Evolutionary conservation across 768 basidiomycete species (phyloP), one percentile per base, ranked within the genome.

Genomic region (Peribolospora baueri): DNA sequence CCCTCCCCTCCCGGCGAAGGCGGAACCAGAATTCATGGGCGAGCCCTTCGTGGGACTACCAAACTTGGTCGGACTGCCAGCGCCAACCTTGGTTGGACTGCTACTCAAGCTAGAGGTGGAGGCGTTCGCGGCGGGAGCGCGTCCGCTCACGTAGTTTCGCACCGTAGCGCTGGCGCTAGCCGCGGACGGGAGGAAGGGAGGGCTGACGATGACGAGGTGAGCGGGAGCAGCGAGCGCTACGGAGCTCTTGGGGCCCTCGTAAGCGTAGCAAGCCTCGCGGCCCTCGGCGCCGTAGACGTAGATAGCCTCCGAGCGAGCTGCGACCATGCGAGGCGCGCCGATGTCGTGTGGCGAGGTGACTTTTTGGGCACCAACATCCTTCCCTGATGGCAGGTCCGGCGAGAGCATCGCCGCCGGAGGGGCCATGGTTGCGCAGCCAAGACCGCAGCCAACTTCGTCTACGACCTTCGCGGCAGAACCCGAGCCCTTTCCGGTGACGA

Each of bases 251-350:
- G 58, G 48, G 3, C 61, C 61, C 73, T 97, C 93, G 63, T 88
- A 86, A 0, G 88, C 88, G 64, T 79, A 86, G 54, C 83, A 86
- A 0, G 81, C 75, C 4, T 84, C 81, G 56, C 87, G 70, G 4
- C 83, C 85, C 13, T 88, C 84, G 0, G 76, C 74, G 0, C 80
- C 78, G 62, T 84, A 87, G 6, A 82, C 71, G 61, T 90, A 90
- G 36, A 95, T 79, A 3, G 87, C 90, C 62, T 97, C 93, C 49
- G 93, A 84, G 56, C 83, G 69, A 0, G 87, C 91, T 2, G 97
- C 74, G 9, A 87, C 76, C 61, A 95, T 78, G 25, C 25, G 25
- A 25, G 62, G 82, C 79, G 46, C 58, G 57, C 39, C 59, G 58
- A 1, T 25, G 25, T 25, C 25, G 25, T 25, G 25, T 25, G 25